Conservation (phyloP, 768 basidiomycete species). For the Lactarius tabidus region DNA sequence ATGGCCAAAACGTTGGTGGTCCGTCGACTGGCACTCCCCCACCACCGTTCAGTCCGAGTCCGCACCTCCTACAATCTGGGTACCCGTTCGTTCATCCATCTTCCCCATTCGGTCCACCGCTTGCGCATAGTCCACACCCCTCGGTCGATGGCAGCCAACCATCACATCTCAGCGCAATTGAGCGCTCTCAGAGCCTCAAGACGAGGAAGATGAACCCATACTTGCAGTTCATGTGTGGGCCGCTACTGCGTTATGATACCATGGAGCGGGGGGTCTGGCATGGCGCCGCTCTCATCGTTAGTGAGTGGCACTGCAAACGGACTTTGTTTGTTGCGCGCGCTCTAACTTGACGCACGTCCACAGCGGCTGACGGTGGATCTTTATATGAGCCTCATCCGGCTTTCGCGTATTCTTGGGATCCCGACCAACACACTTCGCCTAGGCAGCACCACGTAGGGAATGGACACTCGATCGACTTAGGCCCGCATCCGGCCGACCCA, state of each 20-base stretch:
- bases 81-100: conserved; percentile 10
- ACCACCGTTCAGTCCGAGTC: conserved; percentile 7
- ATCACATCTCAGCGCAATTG: conserved; percentile 53
- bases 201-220: conserved; percentile 73
- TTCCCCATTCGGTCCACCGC: conserved; percentile 4
- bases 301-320: conserved; percentile 42
- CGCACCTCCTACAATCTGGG: conserved; percentile 13
- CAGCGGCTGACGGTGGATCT: conserved; percentile 76
- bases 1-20: conserved; percentile 25
- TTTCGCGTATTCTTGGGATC: conserved; percentile 73
- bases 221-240: conserved; percentile 90
- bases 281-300: conserved; percentile 85
- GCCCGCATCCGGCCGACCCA: conserved; percentile 73
- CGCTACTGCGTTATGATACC: conserved; percentile 87
- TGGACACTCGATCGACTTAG: conserved; percentile 50
- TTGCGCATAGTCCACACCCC: conserved; percentile 4
- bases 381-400: conserved; percentile 70
- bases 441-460: conserved; percentile 19
- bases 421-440: conserved; percentile 36
- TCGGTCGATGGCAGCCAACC: conserved; percentile 35
- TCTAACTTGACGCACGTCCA: not conserved
- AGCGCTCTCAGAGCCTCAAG: conserved; percentile 56
- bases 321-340: not conserved
- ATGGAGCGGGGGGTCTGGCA: conserved; percentile 77
- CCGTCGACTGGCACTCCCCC: not conserved